These are phyloP conservation scores for Tilletia caries DNA, from an alignment of 1,284 basidiomycete species.

Conservation along the genomic window DNA sequence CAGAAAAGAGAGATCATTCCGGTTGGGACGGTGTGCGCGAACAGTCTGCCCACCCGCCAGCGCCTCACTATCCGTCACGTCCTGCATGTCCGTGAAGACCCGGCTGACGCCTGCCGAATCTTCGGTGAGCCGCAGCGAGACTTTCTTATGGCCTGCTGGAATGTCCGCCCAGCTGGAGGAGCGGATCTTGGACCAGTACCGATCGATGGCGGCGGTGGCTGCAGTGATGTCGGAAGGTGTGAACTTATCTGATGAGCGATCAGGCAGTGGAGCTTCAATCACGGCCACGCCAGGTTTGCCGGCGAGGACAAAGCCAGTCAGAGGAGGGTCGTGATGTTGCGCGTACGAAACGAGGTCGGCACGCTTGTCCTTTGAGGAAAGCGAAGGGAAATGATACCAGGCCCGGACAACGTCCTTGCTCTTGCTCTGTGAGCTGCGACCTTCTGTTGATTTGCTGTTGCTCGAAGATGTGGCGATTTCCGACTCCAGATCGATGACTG, in stretches of 20 bases:
- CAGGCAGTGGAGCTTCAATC: constrained; percentile 31
- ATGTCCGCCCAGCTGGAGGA: constrained; percentile 33
- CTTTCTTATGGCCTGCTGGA: constrained; percentile 38
- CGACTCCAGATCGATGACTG: constrained; percentile 5
- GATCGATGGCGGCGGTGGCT: constrained; percentile 18
- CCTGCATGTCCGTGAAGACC: constrained; percentile 23
- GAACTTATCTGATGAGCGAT: background rate
- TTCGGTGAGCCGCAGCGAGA: constrained; percentile 29
- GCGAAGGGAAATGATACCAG: constrained; percentile 40
- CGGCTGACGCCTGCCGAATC: background rate
- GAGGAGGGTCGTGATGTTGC: constrained; percentile 16
- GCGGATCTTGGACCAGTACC: constrained; percentile 39
- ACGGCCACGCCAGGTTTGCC: constrained; percentile 43
- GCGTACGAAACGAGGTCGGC: constrained; percentile 33
- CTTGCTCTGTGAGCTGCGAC: background rate
- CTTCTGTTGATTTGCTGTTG: background rate
- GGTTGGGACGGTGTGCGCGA: background rate
- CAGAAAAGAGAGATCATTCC: background rate
- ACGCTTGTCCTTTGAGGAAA: constrained; percentile 31
- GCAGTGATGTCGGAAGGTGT: background rate
- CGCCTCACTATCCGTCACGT: constrained; percentile 32
- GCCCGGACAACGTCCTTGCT: constrained; percentile 17
- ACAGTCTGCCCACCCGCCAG: constrained; percentile 20
- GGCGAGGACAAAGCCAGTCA: constrained; percentile 40
- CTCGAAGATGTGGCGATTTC: background rate